Percentiles rank a stretch among this genome's conserved stretches.
phyloP scores from a whole-genome alignment of 2,329 filamentous ascomycete genomes.

The Coniochaeta hoffmannii region DNA sequence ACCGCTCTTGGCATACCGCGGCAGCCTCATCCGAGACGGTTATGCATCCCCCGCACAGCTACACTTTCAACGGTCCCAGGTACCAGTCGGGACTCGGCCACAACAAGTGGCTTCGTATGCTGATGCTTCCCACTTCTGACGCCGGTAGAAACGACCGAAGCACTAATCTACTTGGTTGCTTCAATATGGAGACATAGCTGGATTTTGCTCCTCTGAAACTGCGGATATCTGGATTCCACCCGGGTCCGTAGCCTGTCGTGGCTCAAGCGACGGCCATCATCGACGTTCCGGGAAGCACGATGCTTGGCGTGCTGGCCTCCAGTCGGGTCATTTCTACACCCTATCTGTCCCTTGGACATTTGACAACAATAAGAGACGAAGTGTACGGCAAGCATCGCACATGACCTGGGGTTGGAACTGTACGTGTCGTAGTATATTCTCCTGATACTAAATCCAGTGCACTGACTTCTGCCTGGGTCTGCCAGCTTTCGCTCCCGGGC shows the following conservation, averaged over 20 bases:
- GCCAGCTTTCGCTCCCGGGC: not conserved
- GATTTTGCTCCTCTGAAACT: not conserved
- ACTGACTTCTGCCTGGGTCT: slow-evolving; percentile 6
- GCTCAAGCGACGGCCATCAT: not conserved
- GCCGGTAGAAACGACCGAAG: not conserved
- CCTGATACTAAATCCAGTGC: slow-evolving; percentile 5
- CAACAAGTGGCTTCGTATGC: not conserved
- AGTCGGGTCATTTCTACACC: not conserved
- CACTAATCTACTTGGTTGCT: not conserved
- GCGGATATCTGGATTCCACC: not conserved
- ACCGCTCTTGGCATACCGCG: slow-evolving; percentile 1
- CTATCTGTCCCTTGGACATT: not conserved
- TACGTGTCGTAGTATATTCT: not conserved
- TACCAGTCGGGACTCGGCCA: not conserved
- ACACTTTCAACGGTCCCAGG: too few relatives aligned
- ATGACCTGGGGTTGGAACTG: not conserved
- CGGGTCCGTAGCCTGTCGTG: not conserved
- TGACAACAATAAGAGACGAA: not conserved
- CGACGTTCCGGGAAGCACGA: not conserved
- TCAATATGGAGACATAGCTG: not conserved
- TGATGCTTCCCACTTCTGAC: not conserved
- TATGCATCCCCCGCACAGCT: not conserved
- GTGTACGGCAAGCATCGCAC: not conserved
- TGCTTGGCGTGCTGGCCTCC: not conserved
- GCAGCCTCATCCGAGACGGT: not conserved